A percentile compares a stretch with the other conserved stretches of the same genome.
Conservation (phyloP, 2,329 filamentous ascomycete species). For the Trichophyton equinum region DNA sequence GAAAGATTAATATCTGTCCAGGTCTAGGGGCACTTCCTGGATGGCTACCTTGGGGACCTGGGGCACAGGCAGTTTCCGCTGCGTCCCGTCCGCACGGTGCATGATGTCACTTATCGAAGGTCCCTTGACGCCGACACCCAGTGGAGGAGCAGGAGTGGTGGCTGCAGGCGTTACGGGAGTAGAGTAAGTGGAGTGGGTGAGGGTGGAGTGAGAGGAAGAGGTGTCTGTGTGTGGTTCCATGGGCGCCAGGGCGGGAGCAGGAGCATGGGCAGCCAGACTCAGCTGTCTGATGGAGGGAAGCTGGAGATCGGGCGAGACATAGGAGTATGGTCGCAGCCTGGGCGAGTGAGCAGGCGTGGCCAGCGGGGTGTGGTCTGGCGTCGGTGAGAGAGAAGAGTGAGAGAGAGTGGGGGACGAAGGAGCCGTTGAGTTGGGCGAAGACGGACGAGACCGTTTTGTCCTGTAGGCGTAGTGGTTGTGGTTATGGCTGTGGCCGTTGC, state of each 20-base stretch:
- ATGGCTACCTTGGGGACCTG: conserved; percentile 79
- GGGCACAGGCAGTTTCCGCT: conserved; percentile 81
- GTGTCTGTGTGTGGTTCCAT: conserved; percentile 56
- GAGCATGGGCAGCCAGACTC: conserved; percentile 46
- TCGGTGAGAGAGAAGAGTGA: conserved; percentile 87
- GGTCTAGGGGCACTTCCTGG: conserved; percentile 50
- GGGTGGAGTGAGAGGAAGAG: conserved; percentile 38
- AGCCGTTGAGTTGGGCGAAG: conserved; percentile 88
- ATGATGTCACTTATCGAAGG: conserved; percentile 88
- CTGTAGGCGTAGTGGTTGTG: conserved; percentile 22
- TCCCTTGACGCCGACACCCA: conserved; percentile 31
- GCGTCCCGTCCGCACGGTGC: conserved; percentile 71
- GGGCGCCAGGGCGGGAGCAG: conserved; percentile 55
- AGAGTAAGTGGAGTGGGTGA: conserved; percentile 19
- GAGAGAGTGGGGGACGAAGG: conserved; percentile 95
- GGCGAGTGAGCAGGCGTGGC: conserved; percentile 93
- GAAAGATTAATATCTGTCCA: conserved; percentile 11
- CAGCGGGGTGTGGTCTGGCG: conserved; percentile 95
- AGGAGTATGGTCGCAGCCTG: conserved; percentile 63
- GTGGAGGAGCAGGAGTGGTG: too few relatives aligned
- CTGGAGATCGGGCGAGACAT: conserved; percentile 52
- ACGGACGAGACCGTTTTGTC: conserved; percentile 80
- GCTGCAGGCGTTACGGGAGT: conserved; percentile 36
- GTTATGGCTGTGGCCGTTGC: conserved; percentile 12
- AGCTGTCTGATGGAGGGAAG: conserved; percentile 73